These are phyloP conservation scores for Colletotrichum graminicola DNA, from an alignment of 2,329 filamentous ascomycete genomes.

Conservation along the genomic window DNA sequence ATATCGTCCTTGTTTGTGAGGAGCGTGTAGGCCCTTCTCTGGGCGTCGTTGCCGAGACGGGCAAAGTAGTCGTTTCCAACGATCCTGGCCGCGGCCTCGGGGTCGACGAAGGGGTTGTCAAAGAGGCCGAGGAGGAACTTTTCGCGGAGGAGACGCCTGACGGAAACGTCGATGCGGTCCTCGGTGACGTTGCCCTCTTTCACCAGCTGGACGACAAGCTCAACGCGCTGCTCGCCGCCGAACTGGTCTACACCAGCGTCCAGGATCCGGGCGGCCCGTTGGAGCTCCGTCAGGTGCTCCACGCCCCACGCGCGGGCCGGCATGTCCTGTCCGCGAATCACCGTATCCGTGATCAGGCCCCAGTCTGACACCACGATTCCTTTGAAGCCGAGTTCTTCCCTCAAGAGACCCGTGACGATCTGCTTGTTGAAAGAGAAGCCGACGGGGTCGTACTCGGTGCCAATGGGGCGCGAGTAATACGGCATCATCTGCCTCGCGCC, in stretches of 20 bases:
- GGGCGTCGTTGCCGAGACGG: conserved; percentile 43
- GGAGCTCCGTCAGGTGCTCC: conserved; percentile 57
- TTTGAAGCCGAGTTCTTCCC: conserved; percentile 60
- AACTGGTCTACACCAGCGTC: conserved; percentile 66
- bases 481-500: conserved; percentile 66
- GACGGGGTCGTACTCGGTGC: conserved; percentile 59
- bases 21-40: conserved; percentile 48
- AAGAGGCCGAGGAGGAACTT: conserved; percentile 66
- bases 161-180: conserved; percentile 58
- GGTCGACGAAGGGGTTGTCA: conserved; percentile 63
- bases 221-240: conserved; percentile 61
- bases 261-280: conserved; percentile 58
- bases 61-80: conserved; percentile 60
- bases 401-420: conserved; percentile 63
- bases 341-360: conserved; percentile 62
- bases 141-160: conserved; percentile 60
- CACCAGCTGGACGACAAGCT: conserved; percentile 62
- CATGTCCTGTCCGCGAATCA: conserved; percentile 58
- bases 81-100: conserved; percentile 53
- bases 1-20: conserved; percentile 45
- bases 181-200: conserved; percentile 56
- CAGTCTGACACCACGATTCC: conserved; percentile 67
- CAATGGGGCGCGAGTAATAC: conserved; percentile 62
- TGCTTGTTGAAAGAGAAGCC: conserved; percentile 65
- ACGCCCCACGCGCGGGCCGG: conserved; percentile 64